These are phyloP conservation scores for Pseudotulostoma volvatum DNA, from an alignment of 495 filamentous ascomycete genomes.

Conservation along the genomic window DNA sequence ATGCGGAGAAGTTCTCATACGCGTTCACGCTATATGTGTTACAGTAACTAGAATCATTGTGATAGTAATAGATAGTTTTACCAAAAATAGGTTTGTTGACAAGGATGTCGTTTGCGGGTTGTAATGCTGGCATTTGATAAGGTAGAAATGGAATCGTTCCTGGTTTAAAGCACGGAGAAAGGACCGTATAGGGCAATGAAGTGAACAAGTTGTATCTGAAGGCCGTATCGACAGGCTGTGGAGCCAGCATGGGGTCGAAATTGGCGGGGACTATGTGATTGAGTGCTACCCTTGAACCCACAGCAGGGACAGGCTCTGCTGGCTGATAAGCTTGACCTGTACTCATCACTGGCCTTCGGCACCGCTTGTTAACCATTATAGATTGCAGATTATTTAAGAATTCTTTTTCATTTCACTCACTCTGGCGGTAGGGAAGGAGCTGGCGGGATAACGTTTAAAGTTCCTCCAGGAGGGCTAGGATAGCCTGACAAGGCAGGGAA, in stretches of 20 bases:
- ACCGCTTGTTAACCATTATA: neutral
- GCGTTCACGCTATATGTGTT: neutral
- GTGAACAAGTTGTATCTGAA: neutral
- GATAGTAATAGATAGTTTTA: neutral
- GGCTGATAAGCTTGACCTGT: too few relatives aligned
- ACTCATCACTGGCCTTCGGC: neutral
- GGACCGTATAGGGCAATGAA: neutral
- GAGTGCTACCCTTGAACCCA: too few relatives aligned
- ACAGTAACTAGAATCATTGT: neutral
- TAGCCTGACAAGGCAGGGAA: constrained; percentile 18
- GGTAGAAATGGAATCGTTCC: neutral
- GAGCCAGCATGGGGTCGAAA: neutral
- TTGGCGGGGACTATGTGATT: neutral
- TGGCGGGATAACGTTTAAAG: constrained; percentile 18
- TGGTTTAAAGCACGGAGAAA: neutral
- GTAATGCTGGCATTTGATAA: neutral
- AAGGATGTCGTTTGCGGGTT: neutral
- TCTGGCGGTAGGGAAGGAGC: constrained; percentile 25
- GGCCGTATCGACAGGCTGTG: neutral
- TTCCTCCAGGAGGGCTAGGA: constrained; percentile 19
- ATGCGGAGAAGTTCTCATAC: neutral
- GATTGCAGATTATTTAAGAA: too few relatives aligned
- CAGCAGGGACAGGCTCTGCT: too few relatives aligned
- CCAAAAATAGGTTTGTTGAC: too few relatives aligned
- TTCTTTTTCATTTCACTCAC: constrained; percentile 14